Evolutionary conservation across 176 grass and related monocot species (phyloP), one percentile per base, ranked within the genome.

Genomic region (Oryza glumipatula): DNA sequence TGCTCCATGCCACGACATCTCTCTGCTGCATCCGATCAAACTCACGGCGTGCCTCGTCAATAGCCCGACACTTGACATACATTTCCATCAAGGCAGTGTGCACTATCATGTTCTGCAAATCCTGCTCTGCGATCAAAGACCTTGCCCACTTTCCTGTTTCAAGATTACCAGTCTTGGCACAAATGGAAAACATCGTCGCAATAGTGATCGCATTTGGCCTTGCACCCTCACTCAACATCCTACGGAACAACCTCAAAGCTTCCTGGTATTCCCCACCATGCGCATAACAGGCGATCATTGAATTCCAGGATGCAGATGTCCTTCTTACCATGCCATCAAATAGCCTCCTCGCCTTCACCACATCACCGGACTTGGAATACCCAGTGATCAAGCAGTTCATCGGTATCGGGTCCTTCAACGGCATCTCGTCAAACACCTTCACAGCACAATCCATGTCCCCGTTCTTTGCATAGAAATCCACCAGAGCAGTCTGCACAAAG

Each of bases 381-480:
- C 92, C 92, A 15, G 90, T 91, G 72, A 97, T 97, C 83, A 97
- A 91, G 21, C 95, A 97, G 16, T 97, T 97, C 28, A 92, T 91
- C 24, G 85, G 90, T 75, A 97, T 86, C 4, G 95, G 88, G 21
- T 94, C 92, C 76, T 89, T 88, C 6, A 86, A 12, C 0, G 70
- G 80, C 73, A 97, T 79, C 73, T 92, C 95, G 36, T 89, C 63
- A 8, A 97, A 92, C 33, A 78, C 77, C 58, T 83, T 91, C 68
- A 78, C 76, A 12, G 92, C 92, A 22, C 80, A 91, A 12, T 69
- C 63, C 86, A 94, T 88, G 67, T 94, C 88, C 9, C 81, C 81
- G 17, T 66, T 91, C 79, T 97, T 97, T n/a, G 90, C 88, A 19
- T 97, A 97, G 84, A 97, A 94, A 91, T 97, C 90, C 46, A 97